Base-by-base conservation (phyloP, 1,284 basidiomycete species). In the Neolentinus lepideus region DNA sequence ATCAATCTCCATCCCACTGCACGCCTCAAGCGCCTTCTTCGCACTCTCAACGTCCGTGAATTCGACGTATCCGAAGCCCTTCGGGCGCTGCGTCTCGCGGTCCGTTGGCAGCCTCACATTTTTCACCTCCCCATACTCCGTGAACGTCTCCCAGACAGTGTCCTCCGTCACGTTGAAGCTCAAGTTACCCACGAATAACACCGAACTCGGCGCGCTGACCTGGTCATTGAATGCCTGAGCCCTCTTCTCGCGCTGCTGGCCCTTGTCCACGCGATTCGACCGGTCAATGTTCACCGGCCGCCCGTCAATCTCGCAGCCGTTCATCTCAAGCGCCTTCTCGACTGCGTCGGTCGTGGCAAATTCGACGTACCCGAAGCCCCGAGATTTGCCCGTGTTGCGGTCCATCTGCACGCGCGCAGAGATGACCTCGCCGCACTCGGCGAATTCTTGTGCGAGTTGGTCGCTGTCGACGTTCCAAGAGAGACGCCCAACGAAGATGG, bases 391-490 rank as follows among this genome's bases (percentile, higher is more conserved):
- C 26, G 88, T 84, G 62, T 89, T 86, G 61, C 94, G 91, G 72
- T 99, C 94, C 73, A 88, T 89, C 73, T 94, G 90, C 59, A 99
- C 94, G 29, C 84, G 87, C 14, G 93, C 94, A 35, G 84, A 85
- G 61, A 87, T 80, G 62, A 99, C 84, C 71, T 94, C 89, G 59
- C 96, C 96, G 66, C 87, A 95, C 55, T 81, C 78, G 52, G 87
- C 85, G 65, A 99, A 98, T 72, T 98, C 96, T 71, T 86, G 82
- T 54, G 87, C 84, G 62, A 99, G 85, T 83, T 94, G 94, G 72
- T 98, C 96, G 71, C 94, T 91, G 79, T 98, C 96, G 63, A 99
- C 88, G 70, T 94, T 94, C 94, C 94, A 99, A 31, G 93, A 96
- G 53, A 99, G 81, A 61, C 85, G 84, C 55, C 96, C 96, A 63